Evolutionary conservation across 495 filamentous ascomycete genomes (phyloP).

Genomic region (Talaromyces proteolyticus): DNA sequence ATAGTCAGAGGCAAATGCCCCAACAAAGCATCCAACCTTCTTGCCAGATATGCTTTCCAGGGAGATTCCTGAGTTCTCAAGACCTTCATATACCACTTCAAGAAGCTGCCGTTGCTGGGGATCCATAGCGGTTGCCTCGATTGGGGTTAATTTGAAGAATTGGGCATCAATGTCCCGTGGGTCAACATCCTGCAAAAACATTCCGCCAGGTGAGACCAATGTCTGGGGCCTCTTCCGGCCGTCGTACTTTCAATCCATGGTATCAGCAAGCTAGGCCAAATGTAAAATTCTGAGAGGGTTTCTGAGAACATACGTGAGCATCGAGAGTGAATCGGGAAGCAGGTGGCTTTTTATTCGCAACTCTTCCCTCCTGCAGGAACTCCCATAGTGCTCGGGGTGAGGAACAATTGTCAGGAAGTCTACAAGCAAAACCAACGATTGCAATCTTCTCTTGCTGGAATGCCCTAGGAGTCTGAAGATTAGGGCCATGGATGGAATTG

Average conservation of each 20-base stretch:
- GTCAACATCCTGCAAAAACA: conserved; percentile 41
- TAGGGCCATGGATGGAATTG: not conserved
- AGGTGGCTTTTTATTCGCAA: conserved; percentile 27
- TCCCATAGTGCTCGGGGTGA: conserved; percentile 25
- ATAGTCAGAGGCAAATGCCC: conserved; percentile 30
- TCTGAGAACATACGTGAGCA: conserved; percentile 11
- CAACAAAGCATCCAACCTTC: conserved; percentile 39
- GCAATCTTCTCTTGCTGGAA: conserved; percentile 29
- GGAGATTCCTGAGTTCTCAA: conserved; percentile 40
- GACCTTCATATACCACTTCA: conserved; percentile 38
- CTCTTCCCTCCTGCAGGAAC: conserved; percentile 27
- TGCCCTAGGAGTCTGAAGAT: not conserved
- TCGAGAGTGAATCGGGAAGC: conserved; percentile 25
- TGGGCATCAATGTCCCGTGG: conserved; percentile 18
- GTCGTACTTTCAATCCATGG: conserved; percentile 5
- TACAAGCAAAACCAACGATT: conserved; percentile 40
- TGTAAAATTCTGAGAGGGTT: too few species aligned
- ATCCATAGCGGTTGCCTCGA: conserved; percentile 46
- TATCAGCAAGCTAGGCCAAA: too few species aligned
- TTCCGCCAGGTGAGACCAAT: conserved; percentile 31
- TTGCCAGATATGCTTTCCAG: conserved; percentile 21
- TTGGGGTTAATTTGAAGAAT: conserved; percentile 29
- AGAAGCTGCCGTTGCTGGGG: conserved; percentile 53
- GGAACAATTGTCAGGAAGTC: conserved; percentile 37
- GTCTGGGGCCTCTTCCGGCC: conserved; percentile 10